A percentile compares a stretch with the other conserved stretches of the same genome.
Conservation (phyloP, 1,139 yeast species). For the Hemisphaericaspora subhashii region DNA sequence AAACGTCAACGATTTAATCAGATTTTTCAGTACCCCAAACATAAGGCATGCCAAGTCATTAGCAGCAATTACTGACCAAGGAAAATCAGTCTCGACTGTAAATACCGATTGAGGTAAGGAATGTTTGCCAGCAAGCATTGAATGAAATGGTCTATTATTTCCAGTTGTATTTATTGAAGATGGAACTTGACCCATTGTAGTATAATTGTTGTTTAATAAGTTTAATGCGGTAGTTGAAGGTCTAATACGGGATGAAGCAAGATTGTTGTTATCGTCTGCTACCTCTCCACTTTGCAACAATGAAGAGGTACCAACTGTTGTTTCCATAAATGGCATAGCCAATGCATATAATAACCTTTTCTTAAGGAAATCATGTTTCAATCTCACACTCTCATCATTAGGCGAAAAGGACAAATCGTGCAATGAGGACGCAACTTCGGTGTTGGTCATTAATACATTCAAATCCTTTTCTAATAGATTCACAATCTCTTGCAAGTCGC, state of each 20-base stretch:
- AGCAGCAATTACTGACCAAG: conserved; percentile 81
- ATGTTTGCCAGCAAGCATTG: conserved; percentile 63
- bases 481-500: conserved; percentile 48
- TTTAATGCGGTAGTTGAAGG: conserved; percentile 33
- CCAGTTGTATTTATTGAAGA: conserved; percentile 10
- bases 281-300: conserved; percentile 20
- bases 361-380: conserved; percentile 45
- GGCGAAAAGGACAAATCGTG: conserved; percentile 55
- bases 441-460: conserved; percentile 27
- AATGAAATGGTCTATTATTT: conserved; percentile 53
- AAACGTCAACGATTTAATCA: conserved; percentile 62
- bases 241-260: conserved; percentile 15
- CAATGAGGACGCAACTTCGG: conserved; percentile 51
- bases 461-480: conserved; percentile 40
- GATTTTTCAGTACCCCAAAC: conserved; percentile 75
- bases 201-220: conserved; percentile 17
- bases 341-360: conserved; percentile 61
- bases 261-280: conserved; percentile 8
- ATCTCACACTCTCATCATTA: conserved; percentile 19
- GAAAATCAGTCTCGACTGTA: conserved; percentile 72
- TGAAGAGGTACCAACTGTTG: conserved; percentile 46
- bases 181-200: conserved; percentile 10
- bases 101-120: conserved; percentile 79
- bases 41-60: conserved; percentile 87
- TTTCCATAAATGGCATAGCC: conserved; percentile 74